Base-by-base conservation (phyloP, 164 flowering plant genomes). In the Vitis amurensis region DNA sequence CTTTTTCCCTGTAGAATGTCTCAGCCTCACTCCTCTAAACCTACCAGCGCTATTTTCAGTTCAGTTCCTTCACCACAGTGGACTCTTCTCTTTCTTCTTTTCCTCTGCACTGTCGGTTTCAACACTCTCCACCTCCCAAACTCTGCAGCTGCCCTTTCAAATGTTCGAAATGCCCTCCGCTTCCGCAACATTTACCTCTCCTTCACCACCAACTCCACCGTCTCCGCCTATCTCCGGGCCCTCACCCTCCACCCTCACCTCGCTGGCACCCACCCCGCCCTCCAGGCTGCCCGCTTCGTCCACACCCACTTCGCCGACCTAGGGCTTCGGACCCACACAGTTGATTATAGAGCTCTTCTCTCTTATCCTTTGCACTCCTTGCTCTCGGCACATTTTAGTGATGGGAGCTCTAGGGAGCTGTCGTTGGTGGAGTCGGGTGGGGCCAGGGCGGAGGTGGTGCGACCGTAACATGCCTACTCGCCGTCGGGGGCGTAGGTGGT, bases 401-500 rank as follows among this genome's bases (percentile, higher is more conserved):
- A 87, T 74, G 88, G 86, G 31, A 50, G 75, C 2, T 47, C 47
- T 11, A 59, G 68, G 52, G 70, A 72, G 17, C 63, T 89, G 8
- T 58, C 66, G 5, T 61, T 83, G 12, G 63, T 65, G 17, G 89
- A 84, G 37, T 61, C 53, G 16, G 81, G 70, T 61, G 63, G 50
- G 37, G 64, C 14, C n/a, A 49, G 62, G 66, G 44, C 71, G 56
- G 71, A 53, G 51, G 80, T 84, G 19, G 86, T 91, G 4, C 53
- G n/a, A 44, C 93, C 97, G 0, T 93, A 90, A 73, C 99, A 95
- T 65, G 99, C 99, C 0, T 95, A 89, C 71, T 89, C 98, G 13
- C 98, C 97, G 1, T 88, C 94, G 14, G 99, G 94, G 60, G 91
- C 83, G n/a, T n/a, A n/a, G n/a, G n/a, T n/a, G n/a, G n/a, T n/a